Conservation (phyloP, 257 asterid genomes). For the Nicotiana otophora region DNA sequence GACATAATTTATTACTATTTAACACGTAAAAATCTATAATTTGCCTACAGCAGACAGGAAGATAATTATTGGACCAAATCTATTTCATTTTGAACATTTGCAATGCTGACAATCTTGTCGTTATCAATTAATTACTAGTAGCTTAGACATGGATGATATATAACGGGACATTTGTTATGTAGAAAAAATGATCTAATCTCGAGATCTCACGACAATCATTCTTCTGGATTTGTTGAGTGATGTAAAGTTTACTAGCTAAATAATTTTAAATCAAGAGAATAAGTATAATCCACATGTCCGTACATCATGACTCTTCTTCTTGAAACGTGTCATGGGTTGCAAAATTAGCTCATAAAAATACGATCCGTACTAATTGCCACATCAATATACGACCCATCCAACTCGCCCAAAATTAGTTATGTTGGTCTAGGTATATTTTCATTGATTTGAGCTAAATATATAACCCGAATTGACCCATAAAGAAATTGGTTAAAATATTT, state of each 20-base stretch:
- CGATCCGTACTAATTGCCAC: too few species aligned
- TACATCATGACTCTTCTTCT: neutral
- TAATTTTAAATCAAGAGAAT: neutral
- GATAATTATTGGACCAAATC: neutral
- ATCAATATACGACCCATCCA: too few species aligned
- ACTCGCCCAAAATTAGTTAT: too few species aligned
- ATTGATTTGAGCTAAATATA: too few species aligned
- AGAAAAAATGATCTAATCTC: too few species aligned
- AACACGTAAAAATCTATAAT: neutral
- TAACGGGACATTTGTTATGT: neutral
- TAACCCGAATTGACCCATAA: too few species aligned
- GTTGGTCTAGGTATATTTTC: too few species aligned
- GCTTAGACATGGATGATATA: neutral
- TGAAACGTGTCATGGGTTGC: neutral
- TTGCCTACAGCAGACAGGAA: neutral
- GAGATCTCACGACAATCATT: neutral
- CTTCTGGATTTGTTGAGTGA: neutral
- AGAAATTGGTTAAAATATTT: too few species aligned
- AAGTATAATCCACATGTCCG: neutral
- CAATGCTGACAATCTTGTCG: neutral
- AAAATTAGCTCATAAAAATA: too few species aligned
- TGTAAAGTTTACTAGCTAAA: neutral
- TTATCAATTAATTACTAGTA: neutral
- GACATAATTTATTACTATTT: too few species aligned
- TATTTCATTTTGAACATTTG: neutral